Evolutionary conservation across 2,329 filamentous ascomycete genomes (phyloP), one percentile per base, ranked within the genome.

Genomic region (Calonectria montana): DNA sequence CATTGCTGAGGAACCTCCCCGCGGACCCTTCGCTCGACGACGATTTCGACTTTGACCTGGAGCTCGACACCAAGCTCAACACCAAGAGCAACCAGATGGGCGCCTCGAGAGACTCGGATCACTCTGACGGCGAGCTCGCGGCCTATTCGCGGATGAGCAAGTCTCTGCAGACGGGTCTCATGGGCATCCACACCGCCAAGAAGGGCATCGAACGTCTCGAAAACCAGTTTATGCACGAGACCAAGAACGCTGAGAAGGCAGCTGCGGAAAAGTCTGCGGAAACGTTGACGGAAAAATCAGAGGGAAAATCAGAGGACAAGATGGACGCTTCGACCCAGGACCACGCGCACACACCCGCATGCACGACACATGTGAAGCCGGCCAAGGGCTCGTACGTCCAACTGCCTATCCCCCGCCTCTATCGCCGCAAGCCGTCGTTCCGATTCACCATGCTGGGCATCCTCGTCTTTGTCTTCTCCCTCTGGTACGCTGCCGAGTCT

Each of bases 131-230:
- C 61, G 86, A 90, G 59, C 80, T 88, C 15, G 82, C 86, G 37
- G 80, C 83, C 15, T 84, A 86, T 55, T 84, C 86, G 61, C 85
- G 87, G 66, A 90, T 91, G 86, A 87, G 83, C 76, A 88, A 87
- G 73, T 83, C 85, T 0, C 81, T 92, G n/a, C 83, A 85, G 70
- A 87, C 86, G 18, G 88, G 87, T 4, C 82, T 90, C 6, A 80
- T 85, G 35, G 86, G 87, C 23, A 89, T 92, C 37, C 88, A 86
- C 47, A 87, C 85, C 16, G 88, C 88, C 23, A 90, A 88, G 74
- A 85, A 87, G 65, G 90, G 90, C 13, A 91, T 92, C 63, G 88
- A 90, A 77, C 85, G 88, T 12, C 83, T 92, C 8, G 88, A 91
- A 77, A 85, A 86, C 72, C 85, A 86, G 69, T 85, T 91, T 21